These are phyloP conservation scores for Colletotrichum sp. DNA, from an alignment of 2,329 filamentous ascomycete species.

Conservation along the genomic window DNA sequence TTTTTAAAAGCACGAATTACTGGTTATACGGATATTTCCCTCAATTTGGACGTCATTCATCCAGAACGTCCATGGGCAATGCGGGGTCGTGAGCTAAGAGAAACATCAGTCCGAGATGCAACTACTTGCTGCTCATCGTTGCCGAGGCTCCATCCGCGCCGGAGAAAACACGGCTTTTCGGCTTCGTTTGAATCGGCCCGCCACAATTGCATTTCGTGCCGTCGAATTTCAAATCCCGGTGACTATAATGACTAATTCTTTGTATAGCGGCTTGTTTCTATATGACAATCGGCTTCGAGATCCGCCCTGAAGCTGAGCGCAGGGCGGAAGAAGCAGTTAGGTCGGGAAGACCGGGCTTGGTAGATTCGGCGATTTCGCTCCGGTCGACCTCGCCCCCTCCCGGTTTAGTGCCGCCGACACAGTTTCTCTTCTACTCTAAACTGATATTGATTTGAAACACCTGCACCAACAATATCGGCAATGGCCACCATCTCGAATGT, in stretches of 20 bases:
- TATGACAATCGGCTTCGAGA: background rate
- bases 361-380: background rate
- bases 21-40: background rate
- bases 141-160: background rate
- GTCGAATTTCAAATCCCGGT: background rate
- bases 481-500: background rate
- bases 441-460: background rate
- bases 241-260: background rate
- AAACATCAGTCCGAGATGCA: background rate
- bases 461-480: background rate
- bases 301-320: background rate
- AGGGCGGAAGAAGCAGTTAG: background rate
- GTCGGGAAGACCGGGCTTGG: background rate
- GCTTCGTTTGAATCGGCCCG: background rate
- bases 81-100: constrained; percentile 18
- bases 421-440: background rate
- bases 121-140: background rate
- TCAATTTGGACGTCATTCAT: constrained; percentile 10
- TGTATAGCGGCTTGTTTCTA: background rate
- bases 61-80: background rate
- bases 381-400: background rate
- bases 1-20: background rate
- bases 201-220: background rate
- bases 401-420: background rate
- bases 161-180: constrained; percentile 21